A percentile compares a stretch with the other conserved stretches of the same genome.
These are phyloP conservation scores for Takashimella tepidaria DNA, from an alignment of 1,284 basidiomycete genomes.

Conservation along the genomic window DNA sequence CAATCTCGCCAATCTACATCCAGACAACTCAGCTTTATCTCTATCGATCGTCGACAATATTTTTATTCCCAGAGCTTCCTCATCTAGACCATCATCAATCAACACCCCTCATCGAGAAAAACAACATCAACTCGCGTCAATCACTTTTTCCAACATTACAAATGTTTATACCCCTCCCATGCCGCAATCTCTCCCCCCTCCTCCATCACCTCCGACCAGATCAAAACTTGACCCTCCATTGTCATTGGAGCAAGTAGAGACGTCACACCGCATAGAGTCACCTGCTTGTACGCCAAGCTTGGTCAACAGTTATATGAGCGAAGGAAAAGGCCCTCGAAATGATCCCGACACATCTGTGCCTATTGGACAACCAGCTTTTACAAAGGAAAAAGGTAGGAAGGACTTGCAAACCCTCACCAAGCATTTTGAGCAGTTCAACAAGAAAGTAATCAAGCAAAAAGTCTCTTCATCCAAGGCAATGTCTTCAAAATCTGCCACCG, in stretches of 20 bases:
- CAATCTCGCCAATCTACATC: too few species aligned
- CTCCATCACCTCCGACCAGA: background rate
- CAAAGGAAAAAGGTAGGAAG: constrained; percentile 17
- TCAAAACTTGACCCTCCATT: background rate
- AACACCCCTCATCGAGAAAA: too few species aligned
- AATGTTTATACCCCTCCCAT: background rate
- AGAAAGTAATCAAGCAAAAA: constrained; percentile 11
- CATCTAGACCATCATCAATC: too few species aligned
- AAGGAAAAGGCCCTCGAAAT: constrained; percentile 23
- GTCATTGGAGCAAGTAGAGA: constrained; percentile 2
- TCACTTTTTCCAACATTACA: background rate
- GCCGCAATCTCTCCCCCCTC: background rate
- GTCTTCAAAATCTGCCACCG: background rate
- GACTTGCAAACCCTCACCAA: constrained; percentile 30
- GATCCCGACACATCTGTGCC: constrained; percentile 29
- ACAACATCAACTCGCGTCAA: too few species aligned
- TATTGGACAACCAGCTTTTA: constrained; percentile 16
- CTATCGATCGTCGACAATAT: too few species aligned
- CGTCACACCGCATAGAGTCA: constrained; percentile 5
- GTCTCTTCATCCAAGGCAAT: background rate
- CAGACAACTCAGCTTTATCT: too few species aligned
- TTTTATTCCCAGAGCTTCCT: too few species aligned
- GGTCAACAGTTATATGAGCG: background rate
- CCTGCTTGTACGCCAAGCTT: constrained; percentile 5
- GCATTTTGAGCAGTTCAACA: constrained; percentile 24